Base-by-base conservation (phyloP, 1,139 yeast genomes). In the Debaryomyces nepalensis region DNA sequence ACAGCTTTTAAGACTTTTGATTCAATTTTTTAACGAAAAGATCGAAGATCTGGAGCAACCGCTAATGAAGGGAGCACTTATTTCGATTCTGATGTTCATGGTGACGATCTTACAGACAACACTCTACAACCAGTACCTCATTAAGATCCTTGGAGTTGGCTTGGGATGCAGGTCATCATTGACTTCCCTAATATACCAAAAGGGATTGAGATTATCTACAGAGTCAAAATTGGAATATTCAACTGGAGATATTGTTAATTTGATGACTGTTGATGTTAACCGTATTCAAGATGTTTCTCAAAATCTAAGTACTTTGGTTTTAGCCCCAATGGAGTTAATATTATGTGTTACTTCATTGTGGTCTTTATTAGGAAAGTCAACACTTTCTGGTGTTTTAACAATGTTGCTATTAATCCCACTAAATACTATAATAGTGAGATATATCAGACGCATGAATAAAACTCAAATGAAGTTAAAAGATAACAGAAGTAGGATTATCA, bases 401-500 rank as follows among this genome's bases (percentile, higher is more conserved):
- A 70, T 74, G 0, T 39, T 58, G 9, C 39, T 70, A 16, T 57
- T 68, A 39, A 62, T 70, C 24, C 75, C 76, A 2, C 33, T 64
- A 36, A 66, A 70, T 20, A 57, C 64, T 26, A 50, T 54, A 20
- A 60, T 70, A 11, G 30, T 34, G 30, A 24, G 18, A 12, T 34
- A 34, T 24, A 24, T 34, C 18, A 26, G 37, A 60, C 53, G 55
- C 5, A 59, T 78, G 48, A 77, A 79, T 47, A 80, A 79, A 45
- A 65, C 72, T 18, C 87, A 84, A 57, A 86, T 87, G 95, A 71
- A 70, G 41, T 72, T 75, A 48, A 86, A 84, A 52, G 76, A 70
- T 50, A 59, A 61, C 12, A 61, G 77, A 55, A 63, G 70, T 0
- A 59, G 68, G 26, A 56, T 70, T 39, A 66, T 69, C 20, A 64